Percentiles rank a stretch among this genome's conserved stretches.
These are phyloP conservation scores for Blepharisma undulans DNA, from an alignment of 169 alveolate genomes.

Conservation along the genomic window DNA sequence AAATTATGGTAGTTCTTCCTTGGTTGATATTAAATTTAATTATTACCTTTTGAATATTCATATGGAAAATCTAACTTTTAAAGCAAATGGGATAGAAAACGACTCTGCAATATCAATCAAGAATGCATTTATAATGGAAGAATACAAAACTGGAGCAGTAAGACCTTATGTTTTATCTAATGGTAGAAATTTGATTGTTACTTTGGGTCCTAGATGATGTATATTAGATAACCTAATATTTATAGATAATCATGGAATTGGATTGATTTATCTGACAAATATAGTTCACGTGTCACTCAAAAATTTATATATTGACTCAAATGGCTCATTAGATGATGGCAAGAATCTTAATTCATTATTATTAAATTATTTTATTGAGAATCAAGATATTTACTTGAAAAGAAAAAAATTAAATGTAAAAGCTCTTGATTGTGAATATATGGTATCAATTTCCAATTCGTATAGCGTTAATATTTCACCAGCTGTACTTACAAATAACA, in stretches of 20 bases:
- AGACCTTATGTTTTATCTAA: neutral
- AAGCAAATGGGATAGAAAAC: neutral
- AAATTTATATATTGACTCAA: no score
- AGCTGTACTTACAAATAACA: no score
- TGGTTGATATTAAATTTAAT: neutral
- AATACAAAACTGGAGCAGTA: neutral
- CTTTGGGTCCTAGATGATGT: neutral
- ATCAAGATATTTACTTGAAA: no score
- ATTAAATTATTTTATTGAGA: no score
- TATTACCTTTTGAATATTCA: neutral
- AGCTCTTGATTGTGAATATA: no score
- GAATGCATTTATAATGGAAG: neutral
- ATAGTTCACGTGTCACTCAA: neutral
- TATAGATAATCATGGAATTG: neutral
- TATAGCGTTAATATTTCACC: no score
- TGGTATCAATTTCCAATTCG: no score
- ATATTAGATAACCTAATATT: neutral
- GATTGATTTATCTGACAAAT: neutral
- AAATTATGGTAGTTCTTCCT: neutral
- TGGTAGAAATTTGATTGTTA: neutral
- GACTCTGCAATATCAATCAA: neutral
- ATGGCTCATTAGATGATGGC: no score
- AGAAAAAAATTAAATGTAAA: no score
- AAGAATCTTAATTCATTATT: no score
- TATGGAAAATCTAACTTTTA: neutral